Base-by-base conservation (phyloP, 768 basidiomycete species). In the Naganishia antarctica region DNA sequence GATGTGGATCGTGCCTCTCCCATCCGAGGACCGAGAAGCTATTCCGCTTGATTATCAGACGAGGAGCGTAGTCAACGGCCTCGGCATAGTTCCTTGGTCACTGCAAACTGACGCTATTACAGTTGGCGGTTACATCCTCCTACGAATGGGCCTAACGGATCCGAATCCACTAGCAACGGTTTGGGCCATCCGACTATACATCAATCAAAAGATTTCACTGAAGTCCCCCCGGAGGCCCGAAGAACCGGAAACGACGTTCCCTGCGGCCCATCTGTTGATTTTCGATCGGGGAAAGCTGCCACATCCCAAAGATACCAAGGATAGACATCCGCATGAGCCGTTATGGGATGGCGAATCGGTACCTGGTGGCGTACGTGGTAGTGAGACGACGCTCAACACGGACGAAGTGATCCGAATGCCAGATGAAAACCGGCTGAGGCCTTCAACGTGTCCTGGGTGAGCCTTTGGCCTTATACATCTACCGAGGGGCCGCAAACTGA, bases 361-460 rank as follows among this genome's bases (percentile, higher is more conserved):
- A 0, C 65, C 61, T 8, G 71, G 70, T 9, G 45, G 28, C 7
- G 62, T 59, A 34, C 58, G 61, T 4, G 64, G 64, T 4, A 43
- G 65, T 31, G 71, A 69, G n/a, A 61, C 59, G 15, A 23, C 26
- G 16, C 18, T 67, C 31, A 41, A 45, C 11, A 16, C 46, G 6
- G 26, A 59, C n/a, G 60, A 62, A 46, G 37, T 67, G 21, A 47
- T 61, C 6, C 46, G 72, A 64, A 46, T 76, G 64, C 75, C 75
- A 4, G 64, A 69, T 61, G 74, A 76, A 41, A 71, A 72, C 1
- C 71, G 70, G 43, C 62, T 74, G 41, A 60, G 74, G 61, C 73
- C 75, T 25, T 69, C 71, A 18, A 76, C 74, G 3, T 64, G 66
- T 63, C 65, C 70, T 18, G 74, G 73, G 75, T 76, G 67, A 68